Conservation (phyloP, 345 rosid genomes). For the Geranium brycei region DNA sequence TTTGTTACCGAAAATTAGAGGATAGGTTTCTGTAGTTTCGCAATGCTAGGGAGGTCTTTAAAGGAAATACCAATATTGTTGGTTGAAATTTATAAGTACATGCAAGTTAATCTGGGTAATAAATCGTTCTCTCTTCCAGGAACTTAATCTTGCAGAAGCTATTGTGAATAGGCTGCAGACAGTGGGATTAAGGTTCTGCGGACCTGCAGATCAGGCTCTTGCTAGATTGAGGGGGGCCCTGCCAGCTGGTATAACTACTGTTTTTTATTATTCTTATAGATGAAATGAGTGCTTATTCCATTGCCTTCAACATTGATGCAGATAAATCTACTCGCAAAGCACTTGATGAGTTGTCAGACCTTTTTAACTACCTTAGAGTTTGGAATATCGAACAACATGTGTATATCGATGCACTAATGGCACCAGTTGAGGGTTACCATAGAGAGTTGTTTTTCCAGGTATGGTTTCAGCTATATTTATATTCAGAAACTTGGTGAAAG, state of each 20-base stretch:
- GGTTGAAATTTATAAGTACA: too few relatives aligned
- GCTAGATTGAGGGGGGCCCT: constrained; percentile 93
- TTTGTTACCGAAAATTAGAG: too few relatives aligned
- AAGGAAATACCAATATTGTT: too few relatives aligned
- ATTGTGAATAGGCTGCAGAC: constrained; percentile 87
- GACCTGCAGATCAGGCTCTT: constrained; percentile 79
- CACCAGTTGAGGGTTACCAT: constrained; percentile 79
- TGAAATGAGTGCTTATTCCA: constrained; percentile 2
- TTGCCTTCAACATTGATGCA: constrained; percentile 25
- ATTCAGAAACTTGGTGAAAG: too few relatives aligned
- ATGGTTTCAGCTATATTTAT: constrained; percentile 4
- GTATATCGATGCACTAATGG: constrained; percentile 72
- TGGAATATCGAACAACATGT: constrained; percentile 73
- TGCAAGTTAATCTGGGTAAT: too few relatives aligned
- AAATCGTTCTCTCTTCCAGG: constrained; percentile 38
- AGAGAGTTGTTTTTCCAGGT: constrained; percentile 83
- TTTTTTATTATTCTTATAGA: background rate
- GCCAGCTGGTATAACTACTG: constrained; percentile 45
- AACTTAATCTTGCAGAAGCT: constrained; percentile 75
- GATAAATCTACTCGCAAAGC: constrained; percentile 72
- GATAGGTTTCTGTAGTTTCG: too few relatives aligned
- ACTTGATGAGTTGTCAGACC: constrained; percentile 75
- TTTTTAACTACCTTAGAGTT: constrained; percentile 59
- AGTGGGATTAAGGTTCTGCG: constrained; percentile 85
- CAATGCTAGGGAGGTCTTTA: too few relatives aligned